Conservation (phyloP, 2,329 filamentous ascomycete genomes). For the Botryosphaeria dothidea region DNA sequence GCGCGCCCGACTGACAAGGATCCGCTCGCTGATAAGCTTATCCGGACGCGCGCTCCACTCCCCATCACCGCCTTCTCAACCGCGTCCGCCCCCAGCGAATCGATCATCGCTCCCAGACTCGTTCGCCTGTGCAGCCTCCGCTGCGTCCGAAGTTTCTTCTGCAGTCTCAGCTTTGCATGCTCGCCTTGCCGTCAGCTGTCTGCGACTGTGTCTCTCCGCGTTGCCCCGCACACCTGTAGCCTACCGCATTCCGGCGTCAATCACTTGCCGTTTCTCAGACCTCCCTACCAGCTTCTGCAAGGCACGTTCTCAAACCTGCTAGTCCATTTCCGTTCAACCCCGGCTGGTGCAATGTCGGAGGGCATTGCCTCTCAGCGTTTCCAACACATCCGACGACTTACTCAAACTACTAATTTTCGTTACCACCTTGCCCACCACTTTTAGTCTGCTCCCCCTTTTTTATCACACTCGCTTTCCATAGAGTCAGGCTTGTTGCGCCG, state of each 20-base stretch:
- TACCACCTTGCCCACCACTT: no score
- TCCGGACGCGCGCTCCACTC: slow-evolving; percentile 1
- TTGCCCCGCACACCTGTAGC: slow-evolving; percentile 1
- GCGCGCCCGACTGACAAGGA: background rate
- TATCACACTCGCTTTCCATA: background rate
- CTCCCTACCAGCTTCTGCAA: background rate
- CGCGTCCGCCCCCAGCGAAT: background rate
- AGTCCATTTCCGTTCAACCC: background rate
- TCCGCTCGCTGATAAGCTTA: slow-evolving; percentile 7
- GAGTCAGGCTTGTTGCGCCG: background rate
- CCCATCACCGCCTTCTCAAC: slow-evolving; percentile 11
- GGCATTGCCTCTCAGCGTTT: no score
- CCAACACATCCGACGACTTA: no score
- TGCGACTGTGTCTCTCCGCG: background rate
- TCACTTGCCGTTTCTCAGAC: background rate
- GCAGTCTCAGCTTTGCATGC: background rate
- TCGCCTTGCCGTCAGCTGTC: background rate
- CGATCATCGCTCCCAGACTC: background rate
- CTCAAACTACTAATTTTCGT: no score
- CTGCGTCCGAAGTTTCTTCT: background rate
- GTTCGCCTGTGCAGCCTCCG: background rate
- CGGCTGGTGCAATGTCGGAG: no score
- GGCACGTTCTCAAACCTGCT: background rate
- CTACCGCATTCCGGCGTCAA: background rate
- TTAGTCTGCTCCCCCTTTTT: no score